These are phyloP conservation scores for Arxiozyma telluris DNA, from an alignment of 1,139 yeast species.

Conservation along the genomic window DNA sequence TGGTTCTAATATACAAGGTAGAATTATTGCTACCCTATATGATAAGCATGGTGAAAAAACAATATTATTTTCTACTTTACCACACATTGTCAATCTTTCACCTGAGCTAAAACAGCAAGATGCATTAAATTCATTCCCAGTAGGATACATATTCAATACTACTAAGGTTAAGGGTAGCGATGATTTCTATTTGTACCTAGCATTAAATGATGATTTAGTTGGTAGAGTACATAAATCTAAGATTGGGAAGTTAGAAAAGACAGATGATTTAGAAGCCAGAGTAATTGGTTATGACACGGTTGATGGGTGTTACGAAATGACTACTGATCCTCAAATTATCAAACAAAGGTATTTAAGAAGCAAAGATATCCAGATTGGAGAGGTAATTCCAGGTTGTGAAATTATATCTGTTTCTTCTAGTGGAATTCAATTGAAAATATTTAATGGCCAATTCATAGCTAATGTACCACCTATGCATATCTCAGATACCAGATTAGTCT, in stretches of 20 bases:
- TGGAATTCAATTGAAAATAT: slow-evolving; percentile 61
- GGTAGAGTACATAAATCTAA: slow-evolving; percentile 75
- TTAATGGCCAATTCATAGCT: slow-evolving; percentile 58
- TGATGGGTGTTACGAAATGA: slow-evolving; percentile 59
- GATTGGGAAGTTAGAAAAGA: slow-evolving; percentile 41
- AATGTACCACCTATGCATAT: slow-evolving; percentile 68
- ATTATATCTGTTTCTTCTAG: slow-evolving; percentile 56
- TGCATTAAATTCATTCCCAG: slow-evolving; percentile 57
- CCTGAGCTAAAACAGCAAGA: slow-evolving; percentile 16
- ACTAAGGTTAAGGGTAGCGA: slow-evolving; percentile 54
- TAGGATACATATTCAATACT: slow-evolving; percentile 65
- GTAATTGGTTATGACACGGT: slow-evolving; percentile 58
- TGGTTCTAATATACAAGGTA: slow-evolving; percentile 59
- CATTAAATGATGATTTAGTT: slow-evolving; percentile 45
- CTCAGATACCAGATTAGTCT: slow-evolving; percentile 72
- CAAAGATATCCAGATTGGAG: slow-evolving; percentile 72
- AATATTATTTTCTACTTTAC: slow-evolving; percentile 55
- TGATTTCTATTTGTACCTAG: slow-evolving; percentile 45
- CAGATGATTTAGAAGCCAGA: slow-evolving; percentile 57
- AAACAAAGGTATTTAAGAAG: slow-evolving; percentile 56
- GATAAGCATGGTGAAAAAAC: slow-evolving; percentile 48
- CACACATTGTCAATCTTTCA: slow-evolving; percentile 40
- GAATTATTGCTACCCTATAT: slow-evolving; percentile 55
- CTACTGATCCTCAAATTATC: slow-evolving; percentile 58
- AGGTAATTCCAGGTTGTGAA: slow-evolving; percentile 46